Conservation (phyloP, 2,329 filamentous ascomycete species). For the Sphaerostilbella broomeana region DNA sequence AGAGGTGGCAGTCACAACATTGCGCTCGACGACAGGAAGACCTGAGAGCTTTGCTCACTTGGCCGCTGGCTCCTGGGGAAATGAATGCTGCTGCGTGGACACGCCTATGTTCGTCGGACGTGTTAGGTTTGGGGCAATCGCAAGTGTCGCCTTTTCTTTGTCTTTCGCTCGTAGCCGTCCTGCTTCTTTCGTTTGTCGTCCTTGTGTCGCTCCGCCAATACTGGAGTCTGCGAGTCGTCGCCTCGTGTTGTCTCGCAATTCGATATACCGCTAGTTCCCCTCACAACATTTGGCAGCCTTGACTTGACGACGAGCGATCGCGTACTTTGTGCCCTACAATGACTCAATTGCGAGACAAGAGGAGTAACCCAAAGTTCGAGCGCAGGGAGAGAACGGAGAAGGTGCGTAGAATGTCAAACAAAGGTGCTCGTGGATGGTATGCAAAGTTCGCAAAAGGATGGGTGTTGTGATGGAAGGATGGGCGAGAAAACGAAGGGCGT, state of each 20-base stretch:
- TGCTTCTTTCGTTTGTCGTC: too few relatives aligned
- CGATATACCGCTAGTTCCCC: too few relatives aligned
- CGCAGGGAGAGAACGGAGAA: conserved; percentile 8
- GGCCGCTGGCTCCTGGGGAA: conserved; percentile 3
- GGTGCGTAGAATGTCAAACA: conserved; percentile 8
- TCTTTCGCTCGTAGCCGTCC: too few relatives aligned
- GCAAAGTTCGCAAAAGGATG: too few relatives aligned
- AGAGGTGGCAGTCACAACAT: conserved; percentile 12
- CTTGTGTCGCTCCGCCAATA: too few relatives aligned
- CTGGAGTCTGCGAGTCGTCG: too few relatives aligned
- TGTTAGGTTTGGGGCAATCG: conserved; percentile 1
- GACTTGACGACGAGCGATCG: too few relatives aligned
- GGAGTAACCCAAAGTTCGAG: conserved; percentile 7
- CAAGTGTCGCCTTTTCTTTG: background rate
- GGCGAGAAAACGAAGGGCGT: conserved; percentile 3
- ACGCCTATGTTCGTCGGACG: conserved; percentile 1
- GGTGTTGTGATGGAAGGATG: conserved; percentile 6
- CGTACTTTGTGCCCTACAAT: too few relatives aligned
- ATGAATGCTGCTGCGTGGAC: background rate
- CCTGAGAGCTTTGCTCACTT: background rate
- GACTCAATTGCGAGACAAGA: conserved; percentile 12
- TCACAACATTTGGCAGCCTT: too few relatives aligned
- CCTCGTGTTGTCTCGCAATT: too few relatives aligned
- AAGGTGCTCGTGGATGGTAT: conserved; percentile 10
- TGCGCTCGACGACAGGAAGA: conserved; percentile 4